Conservation (phyloP, 192 early-diverging fungal genomes). For the Paraglomus brasilianum region DNA sequence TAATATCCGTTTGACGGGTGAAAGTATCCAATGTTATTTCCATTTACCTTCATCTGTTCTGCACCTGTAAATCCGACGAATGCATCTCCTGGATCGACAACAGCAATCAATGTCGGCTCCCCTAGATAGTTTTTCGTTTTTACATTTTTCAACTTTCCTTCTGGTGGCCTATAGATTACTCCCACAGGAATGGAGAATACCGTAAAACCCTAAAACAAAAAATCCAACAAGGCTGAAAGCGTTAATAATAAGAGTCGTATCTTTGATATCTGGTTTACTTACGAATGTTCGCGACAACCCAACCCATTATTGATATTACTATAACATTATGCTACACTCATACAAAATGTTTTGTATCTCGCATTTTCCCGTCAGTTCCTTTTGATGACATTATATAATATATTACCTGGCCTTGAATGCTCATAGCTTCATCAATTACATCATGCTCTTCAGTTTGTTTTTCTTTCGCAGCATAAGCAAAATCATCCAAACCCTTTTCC, state of each 20-base stretch:
- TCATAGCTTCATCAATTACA: conserved; percentile 65
- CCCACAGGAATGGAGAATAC: conserved; percentile 79
- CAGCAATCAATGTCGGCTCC: conserved; percentile 82
- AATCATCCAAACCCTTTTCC: conserved; percentile 68
- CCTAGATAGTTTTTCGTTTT: conserved; percentile 78
- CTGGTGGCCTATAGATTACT: conserved; percentile 80
- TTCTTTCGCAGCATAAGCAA: conserved; percentile 63
- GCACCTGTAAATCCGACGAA: conserved; percentile 66
- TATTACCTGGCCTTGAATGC: conserved; percentile 45
- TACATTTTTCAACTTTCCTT: conserved; percentile 81
- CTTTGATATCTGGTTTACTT: too few relatives aligned
- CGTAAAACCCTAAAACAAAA: conserved; percentile 54
- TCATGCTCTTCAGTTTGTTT: conserved; percentile 68
- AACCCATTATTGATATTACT: neutral
- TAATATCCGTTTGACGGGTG: conserved; percentile 27
- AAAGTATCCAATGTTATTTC: conserved; percentile 26
- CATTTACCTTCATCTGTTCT: conserved; percentile 43
- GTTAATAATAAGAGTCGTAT: too few relatives aligned
- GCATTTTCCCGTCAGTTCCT: neutral
- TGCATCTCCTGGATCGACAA: conserved; percentile 56
- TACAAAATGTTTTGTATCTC: neutral
- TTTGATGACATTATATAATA: neutral
- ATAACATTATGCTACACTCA: too few relatives aligned
- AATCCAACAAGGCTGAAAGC: too few relatives aligned
- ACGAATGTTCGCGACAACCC: too few relatives aligned